A percentile compares a stretch with the other conserved stretches of the same genome.
Evolutionary conservation across 1,284 basidiomycete species (phyloP).

Genomic region (Taiwanofungus camphoratus): DNA sequence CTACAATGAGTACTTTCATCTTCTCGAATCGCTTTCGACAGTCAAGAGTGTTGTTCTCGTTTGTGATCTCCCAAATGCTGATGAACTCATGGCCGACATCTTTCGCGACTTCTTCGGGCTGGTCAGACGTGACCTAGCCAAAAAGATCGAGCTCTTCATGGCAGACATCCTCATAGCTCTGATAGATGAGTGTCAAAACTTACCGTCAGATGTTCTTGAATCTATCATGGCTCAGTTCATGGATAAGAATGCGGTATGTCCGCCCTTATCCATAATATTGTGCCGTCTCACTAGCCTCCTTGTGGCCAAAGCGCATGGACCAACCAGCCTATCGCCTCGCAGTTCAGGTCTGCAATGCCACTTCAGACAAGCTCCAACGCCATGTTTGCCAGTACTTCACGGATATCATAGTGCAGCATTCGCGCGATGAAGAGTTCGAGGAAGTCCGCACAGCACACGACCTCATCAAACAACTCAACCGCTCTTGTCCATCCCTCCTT

Average conservation of each 20-base stretch:
- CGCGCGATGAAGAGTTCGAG: slow-evolving; percentile 52
- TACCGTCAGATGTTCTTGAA: slow-evolving; percentile 80
- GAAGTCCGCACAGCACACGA: slow-evolving; percentile 76
- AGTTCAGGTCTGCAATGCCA: slow-evolving; percentile 80
- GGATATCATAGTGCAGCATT: slow-evolving; percentile 71
- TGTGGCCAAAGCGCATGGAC: slow-evolving; percentile 50
- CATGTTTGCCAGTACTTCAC: slow-evolving; percentile 90
- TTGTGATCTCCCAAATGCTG: slow-evolving; percentile 83
- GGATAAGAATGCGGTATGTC: slow-evolving; percentile 63
- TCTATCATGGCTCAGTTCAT: slow-evolving; percentile 83
- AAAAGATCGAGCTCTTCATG: slow-evolving; percentile 87
- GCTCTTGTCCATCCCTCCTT: slow-evolving; percentile 75
- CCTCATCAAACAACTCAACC: slow-evolving; percentile 82
- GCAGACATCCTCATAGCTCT: slow-evolving; percentile 86
- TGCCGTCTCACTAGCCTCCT: no score
- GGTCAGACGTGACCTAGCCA: slow-evolving; percentile 77
- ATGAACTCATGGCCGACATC: slow-evolving; percentile 80
- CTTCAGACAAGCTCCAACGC: slow-evolving; percentile 84
- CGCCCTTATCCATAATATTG: no score
- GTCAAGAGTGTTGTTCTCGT: slow-evolving; percentile 95
- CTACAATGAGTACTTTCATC: slow-evolving; percentile 87
- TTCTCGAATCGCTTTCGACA: slow-evolving; percentile 87
- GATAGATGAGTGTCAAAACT: slow-evolving; percentile 76
- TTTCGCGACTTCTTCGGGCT: slow-evolving; percentile 83
- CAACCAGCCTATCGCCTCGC: slow-evolving; percentile 83